Evolutionary conservation across 75 land plant species (phyloP).

Genomic region (Gnetum montanum): DNA sequence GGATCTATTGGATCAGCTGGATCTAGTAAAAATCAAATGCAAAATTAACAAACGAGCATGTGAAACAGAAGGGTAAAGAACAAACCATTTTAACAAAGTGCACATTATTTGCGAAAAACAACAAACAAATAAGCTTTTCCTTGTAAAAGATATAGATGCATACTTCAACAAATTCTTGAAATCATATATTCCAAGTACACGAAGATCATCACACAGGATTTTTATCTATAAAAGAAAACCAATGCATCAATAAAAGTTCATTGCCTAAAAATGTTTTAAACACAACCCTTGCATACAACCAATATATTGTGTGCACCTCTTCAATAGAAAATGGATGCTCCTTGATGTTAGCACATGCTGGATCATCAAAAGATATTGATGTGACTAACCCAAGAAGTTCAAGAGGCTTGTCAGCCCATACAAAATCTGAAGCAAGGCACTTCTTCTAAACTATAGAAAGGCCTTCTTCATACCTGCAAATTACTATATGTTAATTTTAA

Average conservation of each 20-base stretch:
- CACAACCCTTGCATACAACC: not conserved
- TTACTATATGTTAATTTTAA: too few species aligned
- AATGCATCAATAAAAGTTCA: not conserved
- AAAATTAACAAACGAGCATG: not conserved
- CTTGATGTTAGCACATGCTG: slow-evolving; percentile 45
- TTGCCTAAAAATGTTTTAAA: not conserved
- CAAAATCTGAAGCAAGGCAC: slow-evolving; percentile 56
- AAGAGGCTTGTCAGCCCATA: slow-evolving; percentile 81
- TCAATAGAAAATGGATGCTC: slow-evolving; percentile 77
- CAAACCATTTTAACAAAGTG: too few species aligned
- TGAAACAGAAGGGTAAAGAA: slow-evolving; percentile 3
- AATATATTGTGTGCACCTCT: slow-evolving; percentile 37
- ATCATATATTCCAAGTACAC: slow-evolving; percentile 79
- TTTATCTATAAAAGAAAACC: slow-evolving; percentile 49
- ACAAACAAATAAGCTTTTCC: too few species aligned
- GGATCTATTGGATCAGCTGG: too few species aligned
- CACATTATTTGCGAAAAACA: too few species aligned
- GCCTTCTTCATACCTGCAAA: slow-evolving; percentile 80
- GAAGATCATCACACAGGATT: slow-evolving; percentile 76
- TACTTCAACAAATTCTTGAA: slow-evolving; percentile 90
- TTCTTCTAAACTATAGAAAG: slow-evolving; percentile 44
- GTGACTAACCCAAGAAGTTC: slow-evolving; percentile 85
- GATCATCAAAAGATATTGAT: slow-evolving; percentile 64
- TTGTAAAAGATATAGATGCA: not conserved
- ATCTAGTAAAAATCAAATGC: not conserved